Base-by-base conservation (phyloP, 2,329 filamentous ascomycete species). In the Tolypocladium inflatum region DNA sequence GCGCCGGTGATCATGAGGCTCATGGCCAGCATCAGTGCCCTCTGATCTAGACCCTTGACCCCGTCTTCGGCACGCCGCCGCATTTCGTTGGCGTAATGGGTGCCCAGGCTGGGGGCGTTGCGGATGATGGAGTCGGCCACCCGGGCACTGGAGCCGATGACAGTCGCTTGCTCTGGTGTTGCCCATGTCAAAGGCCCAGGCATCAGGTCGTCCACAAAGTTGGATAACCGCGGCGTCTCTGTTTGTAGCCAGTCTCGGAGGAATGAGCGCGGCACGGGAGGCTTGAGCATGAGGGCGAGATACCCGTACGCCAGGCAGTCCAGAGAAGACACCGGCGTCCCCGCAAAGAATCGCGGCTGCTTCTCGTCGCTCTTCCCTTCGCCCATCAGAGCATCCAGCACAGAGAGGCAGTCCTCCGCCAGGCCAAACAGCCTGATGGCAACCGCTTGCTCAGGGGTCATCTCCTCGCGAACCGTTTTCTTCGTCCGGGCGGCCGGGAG, bases 231-330 rank as follows among this genome's bases (percentile, higher is more conserved):
- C 1, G 71, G 69, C 0, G 67, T 61, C 55, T 72, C 66, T 10
- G 67, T 59, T 30, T 62, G 57, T 2, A 80, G 67, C 66, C 76
- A 79, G 56, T 78, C 73, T 55, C 73, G 70, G 15, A 75, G 57
- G 55, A 75, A 75, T 13, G 70, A 65, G 51, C 73, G 73, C 3
- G 78, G 79, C 4, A 80, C 77, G 15, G 72, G 66, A 9, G 73
- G 71, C 56, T 77, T 73, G 26, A 88, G 76, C 76, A 94, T 88
- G 55, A 97, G 74, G 2, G 84, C 80, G 41, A 97, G 76, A 69
- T 95, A 96, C 13, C 87, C 94, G 65, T 90, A 83, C 0, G 85
- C 86, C 53, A 97, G 71, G 68, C 90, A 96, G 71, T 97, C 92
- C 30, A 95, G 61, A 26, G 64, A 72, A 0, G 72, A 70, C 4